Evolutionary conservation across 2,329 filamentous ascomycete species (phyloP).

Genomic region (Exserohilum turcica): DNA sequence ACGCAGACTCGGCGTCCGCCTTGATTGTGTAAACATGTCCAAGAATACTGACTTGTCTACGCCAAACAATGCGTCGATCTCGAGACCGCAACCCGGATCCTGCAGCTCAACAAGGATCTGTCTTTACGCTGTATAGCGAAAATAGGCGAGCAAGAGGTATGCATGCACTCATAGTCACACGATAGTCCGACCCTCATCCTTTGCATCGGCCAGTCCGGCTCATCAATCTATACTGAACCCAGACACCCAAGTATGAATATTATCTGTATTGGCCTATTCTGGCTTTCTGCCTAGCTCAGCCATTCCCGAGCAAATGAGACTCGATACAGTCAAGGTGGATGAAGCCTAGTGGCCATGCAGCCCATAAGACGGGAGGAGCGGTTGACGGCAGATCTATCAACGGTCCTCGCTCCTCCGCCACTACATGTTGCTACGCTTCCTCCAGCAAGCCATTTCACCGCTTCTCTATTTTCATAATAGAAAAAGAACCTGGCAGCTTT

Average conservation of each 20-base stretch:
- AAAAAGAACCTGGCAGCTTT: slow-evolving; percentile 5
- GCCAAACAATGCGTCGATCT: slow-evolving; percentile 1
- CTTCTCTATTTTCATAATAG: slow-evolving; percentile 12
- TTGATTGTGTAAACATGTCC: background rate
- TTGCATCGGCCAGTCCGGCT: slow-evolving; percentile 9
- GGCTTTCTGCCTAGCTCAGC: slow-evolving; percentile 20
- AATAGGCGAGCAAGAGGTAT: slow-evolving; percentile 11
- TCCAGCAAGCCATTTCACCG: slow-evolving; percentile 16
- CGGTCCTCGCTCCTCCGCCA: background rate
- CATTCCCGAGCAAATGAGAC: slow-evolving; percentile 10
- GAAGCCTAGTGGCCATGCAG: slow-evolving; percentile 12
- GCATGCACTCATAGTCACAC: slow-evolving; percentile 15
- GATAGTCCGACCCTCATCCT: slow-evolving; percentile 4
- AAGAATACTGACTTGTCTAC: background rate
- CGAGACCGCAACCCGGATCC: slow-evolving; percentile 4
- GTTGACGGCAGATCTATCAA: slow-evolving; percentile 16
- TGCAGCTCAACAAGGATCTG: slow-evolving; percentile 10
- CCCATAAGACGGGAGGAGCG: slow-evolving; percentile 23
- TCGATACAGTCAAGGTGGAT: slow-evolving; percentile 7
- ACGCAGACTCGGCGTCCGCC: slow-evolving; percentile 1
- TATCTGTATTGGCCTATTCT: slow-evolving; percentile 7
- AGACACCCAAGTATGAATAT: slow-evolving; percentile 7
- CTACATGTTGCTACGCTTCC: slow-evolving; percentile 8
- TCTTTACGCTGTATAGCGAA: slow-evolving; percentile 3
- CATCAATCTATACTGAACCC: slow-evolving; percentile 4